Evolutionary conservation across 345 rosid species (phyloP).

Genomic region (Ceriops decandra): DNA sequence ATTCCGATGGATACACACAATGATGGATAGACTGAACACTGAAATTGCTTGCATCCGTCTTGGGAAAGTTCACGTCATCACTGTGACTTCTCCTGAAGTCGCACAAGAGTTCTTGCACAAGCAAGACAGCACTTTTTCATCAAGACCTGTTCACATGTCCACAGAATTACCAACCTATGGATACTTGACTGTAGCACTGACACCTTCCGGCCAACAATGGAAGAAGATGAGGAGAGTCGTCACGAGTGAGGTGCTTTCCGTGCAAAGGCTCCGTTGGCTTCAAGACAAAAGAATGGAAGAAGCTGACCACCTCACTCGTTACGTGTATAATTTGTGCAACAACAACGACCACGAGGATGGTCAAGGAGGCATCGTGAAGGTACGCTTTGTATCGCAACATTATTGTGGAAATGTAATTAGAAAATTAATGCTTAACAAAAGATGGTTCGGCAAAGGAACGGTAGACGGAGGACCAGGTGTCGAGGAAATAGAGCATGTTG

Average conservation of each 20-base stretch:
- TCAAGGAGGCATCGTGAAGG: constrained; percentile 31
- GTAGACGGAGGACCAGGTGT: too few species aligned
- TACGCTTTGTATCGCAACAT: constrained; percentile 31
- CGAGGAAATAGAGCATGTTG: too few species aligned
- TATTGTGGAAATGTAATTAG: constrained; percentile 46
- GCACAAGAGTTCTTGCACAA: too few species aligned
- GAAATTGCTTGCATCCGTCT: too few species aligned
- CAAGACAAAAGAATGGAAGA: constrained; percentile 40
- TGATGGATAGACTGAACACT: not conserved
- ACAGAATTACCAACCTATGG: too few species aligned
- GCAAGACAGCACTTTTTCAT: too few species aligned
- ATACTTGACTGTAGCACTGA: constrained; percentile 7
- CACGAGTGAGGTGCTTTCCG: constrained; percentile 31
- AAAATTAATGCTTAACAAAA: constrained; percentile 34
- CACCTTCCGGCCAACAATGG: constrained; percentile 43
- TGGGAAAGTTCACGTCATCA: too few species aligned
- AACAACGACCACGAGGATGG: not conserved
- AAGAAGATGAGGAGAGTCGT: constrained; percentile 46
- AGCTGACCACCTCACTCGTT: constrained; percentile 29
- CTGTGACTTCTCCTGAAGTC: too few species aligned
- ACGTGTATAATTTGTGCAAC: constrained; percentile 6
- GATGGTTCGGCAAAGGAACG: constrained; percentile 25
- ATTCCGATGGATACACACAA: too few species aligned
- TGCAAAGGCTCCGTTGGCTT: constrained; percentile 36
- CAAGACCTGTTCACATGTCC: too few species aligned